These are phyloP conservation scores for Chionographis japonica DNA, from an alignment of 106 monocot genomes.

Conservation along the genomic window DNA sequence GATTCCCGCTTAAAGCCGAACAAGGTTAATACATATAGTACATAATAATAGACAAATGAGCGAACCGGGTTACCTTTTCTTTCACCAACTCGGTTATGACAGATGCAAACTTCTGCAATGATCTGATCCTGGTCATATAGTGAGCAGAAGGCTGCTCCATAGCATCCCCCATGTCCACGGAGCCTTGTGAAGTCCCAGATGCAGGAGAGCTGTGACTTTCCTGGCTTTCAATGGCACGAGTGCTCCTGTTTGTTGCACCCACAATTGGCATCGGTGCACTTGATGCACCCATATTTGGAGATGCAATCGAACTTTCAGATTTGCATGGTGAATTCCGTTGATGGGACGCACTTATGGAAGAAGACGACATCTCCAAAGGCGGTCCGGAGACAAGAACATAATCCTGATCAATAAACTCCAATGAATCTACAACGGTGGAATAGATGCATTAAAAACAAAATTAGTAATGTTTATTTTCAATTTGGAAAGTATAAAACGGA, in stretches of 20 bases:
- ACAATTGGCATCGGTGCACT: constrained; percentile 84
- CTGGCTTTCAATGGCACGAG: constrained; percentile 25
- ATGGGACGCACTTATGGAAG: constrained; percentile 39
- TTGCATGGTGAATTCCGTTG: constrained; percentile 41
- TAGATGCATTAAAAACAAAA: constrained; percentile 27
- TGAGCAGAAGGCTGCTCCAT: constrained; percentile 72
- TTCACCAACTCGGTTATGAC: constrained; percentile 70
- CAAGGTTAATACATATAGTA: no score
- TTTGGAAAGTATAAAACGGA: not conserved
- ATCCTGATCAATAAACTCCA: constrained; percentile 84
- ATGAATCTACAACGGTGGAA: constrained; percentile 55
- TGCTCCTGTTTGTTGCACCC: constrained; percentile 19
- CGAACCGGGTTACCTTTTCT: constrained; percentile 42
- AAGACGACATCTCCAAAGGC: constrained; percentile 59
- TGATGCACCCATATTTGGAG: constrained; percentile 30
- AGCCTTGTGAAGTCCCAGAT: constrained; percentile 74
- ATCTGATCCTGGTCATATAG: constrained; percentile 63
- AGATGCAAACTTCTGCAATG: constrained; percentile 73
- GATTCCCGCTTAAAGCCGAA: no score
- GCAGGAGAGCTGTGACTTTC: constrained; percentile 47
- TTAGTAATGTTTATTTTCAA: not conserved
- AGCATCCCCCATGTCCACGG: constrained; percentile 56
- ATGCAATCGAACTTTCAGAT: constrained; percentile 35
- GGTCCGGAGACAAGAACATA: constrained; percentile 83
- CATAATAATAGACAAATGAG: no score